Percentiles rank a stretch among this genome's conserved stretches.
Evolutionary conservation across 1,139 yeast genomes (phyloP).

Genomic region (Suhomyces panamericanus): DNA sequence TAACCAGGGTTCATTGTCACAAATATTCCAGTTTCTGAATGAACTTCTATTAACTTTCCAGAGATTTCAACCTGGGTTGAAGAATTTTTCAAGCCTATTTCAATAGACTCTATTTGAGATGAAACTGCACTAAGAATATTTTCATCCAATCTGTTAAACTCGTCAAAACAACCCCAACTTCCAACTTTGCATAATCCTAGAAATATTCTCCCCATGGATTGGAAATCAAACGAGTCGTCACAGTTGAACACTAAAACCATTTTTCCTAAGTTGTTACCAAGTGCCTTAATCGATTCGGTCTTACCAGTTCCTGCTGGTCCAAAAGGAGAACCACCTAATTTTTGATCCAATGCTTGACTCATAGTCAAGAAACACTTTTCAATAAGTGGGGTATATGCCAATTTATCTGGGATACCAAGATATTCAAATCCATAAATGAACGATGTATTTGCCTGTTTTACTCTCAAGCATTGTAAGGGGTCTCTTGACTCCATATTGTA

Average conservation of each 20-base stretch:
- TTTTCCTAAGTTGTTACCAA: slow-evolving; percentile 78
- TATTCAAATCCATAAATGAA: slow-evolving; percentile 80
- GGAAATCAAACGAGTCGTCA: slow-evolving; percentile 85
- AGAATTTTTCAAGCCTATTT: slow-evolving; percentile 43
- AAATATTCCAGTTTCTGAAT: slow-evolving; percentile 68
- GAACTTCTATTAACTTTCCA: slow-evolving; percentile 45
- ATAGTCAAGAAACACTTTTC: slow-evolving; percentile 65
- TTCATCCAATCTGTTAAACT: slow-evolving; percentile 79
- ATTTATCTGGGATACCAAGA: slow-evolving; percentile 69
- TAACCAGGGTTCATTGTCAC: slow-evolving; percentile 93
- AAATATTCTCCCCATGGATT: slow-evolving; percentile 74
- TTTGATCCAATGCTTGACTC: slow-evolving; percentile 72
- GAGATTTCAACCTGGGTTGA: slow-evolving; percentile 44
- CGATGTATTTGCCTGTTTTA: slow-evolving; percentile 54
- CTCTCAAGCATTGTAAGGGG: slow-evolving; percentile 34
- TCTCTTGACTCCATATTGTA: slow-evolving; percentile 28
- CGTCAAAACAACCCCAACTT: slow-evolving; percentile 97
- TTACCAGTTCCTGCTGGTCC: slow-evolving; percentile 99
- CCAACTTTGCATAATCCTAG: slow-evolving; percentile 85
- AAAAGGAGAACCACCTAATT: slow-evolving; percentile 85
- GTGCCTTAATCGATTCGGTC: slow-evolving; percentile 85
- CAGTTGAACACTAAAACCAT: slow-evolving; percentile 87
- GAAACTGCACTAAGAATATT: slow-evolving; percentile 82
- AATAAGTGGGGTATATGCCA: slow-evolving; percentile 77
- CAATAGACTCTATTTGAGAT: slow-evolving; percentile 75